A percentile compares a stretch with the other conserved stretches of the same genome.
Conservation (phyloP, 345 rosid genomes). For the Citrus mangshanensis region DNA sequence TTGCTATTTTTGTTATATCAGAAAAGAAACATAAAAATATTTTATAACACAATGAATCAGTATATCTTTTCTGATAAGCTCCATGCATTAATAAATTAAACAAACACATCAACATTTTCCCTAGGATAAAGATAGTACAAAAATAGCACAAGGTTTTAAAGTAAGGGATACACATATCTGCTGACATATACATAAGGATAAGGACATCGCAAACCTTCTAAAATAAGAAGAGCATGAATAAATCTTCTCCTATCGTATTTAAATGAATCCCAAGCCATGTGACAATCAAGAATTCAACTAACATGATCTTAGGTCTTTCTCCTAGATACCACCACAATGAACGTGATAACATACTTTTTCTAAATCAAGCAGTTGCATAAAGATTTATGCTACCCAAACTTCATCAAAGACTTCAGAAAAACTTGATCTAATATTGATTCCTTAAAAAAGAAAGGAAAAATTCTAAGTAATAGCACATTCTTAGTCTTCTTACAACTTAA, state of each 20-base stretch:
- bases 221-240: background rate
- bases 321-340: background rate
- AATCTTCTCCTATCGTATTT: background rate
- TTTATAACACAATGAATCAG: background rate
- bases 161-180: background rate
- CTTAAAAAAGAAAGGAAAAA: background rate
- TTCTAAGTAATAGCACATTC: background rate
- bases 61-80: background rate
- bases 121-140: too few relatives aligned
- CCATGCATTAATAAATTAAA: background rate
- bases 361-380: background rate
- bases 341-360: background rate
- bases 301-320: background rate
- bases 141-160: background rate
- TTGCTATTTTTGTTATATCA: background rate
- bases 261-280: background rate
- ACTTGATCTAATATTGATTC: background rate
- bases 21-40: background rate
- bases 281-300: background rate
- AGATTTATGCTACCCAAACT: background rate
- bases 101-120: background rate
- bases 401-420: background rate
- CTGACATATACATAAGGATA: background rate
- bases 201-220: background rate
- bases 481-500: background rate